These are phyloP conservation scores for Candida broadrunensis DNA, from an alignment of 805 yeast genomes.

Conservation along the genomic window DNA sequence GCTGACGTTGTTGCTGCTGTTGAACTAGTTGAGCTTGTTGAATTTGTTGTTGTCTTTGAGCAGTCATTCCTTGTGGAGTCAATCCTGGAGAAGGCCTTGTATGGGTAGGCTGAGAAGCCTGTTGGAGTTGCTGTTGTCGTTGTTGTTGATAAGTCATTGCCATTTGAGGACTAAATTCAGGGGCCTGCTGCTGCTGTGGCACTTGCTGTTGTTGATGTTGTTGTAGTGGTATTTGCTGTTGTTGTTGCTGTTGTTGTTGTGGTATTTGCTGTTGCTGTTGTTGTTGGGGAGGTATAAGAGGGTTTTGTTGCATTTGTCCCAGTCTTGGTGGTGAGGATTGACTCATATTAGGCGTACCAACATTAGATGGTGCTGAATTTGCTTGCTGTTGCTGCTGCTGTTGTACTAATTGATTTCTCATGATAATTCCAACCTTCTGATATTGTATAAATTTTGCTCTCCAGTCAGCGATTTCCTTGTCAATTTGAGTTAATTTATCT, in stretches of 20 bases:
- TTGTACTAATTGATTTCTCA: constrained; percentile 40
- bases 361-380: background rate
- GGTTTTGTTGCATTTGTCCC: background rate
- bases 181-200: background rate
- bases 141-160: background rate
- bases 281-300: constrained; percentile 2
- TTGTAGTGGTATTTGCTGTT: background rate
- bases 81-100: background rate
- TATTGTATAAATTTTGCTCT: constrained; percentile 47
- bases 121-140: constrained; percentile 1
- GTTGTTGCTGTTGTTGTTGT: background rate
- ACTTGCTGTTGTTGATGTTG: background rate
- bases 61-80: background rate
- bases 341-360: background rate
- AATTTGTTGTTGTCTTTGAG: constrained; percentile 2
- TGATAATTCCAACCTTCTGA: constrained; percentile 47
- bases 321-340: constrained; percentile 7
- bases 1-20: constrained; percentile 2
- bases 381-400: constrained; percentile 4
- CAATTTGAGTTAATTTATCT: constrained; percentile 42
- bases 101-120: constrained; percentile 1
- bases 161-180: background rate
- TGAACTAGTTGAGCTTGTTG: constrained; percentile 1
- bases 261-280: constrained; percentile 3
- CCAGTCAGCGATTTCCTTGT: constrained; percentile 48